These are phyloP conservation scores for Syncephalastrum monosporum DNA, from an alignment of 371 early-diverging fungal genomes.

Conservation along the genomic window DNA sequence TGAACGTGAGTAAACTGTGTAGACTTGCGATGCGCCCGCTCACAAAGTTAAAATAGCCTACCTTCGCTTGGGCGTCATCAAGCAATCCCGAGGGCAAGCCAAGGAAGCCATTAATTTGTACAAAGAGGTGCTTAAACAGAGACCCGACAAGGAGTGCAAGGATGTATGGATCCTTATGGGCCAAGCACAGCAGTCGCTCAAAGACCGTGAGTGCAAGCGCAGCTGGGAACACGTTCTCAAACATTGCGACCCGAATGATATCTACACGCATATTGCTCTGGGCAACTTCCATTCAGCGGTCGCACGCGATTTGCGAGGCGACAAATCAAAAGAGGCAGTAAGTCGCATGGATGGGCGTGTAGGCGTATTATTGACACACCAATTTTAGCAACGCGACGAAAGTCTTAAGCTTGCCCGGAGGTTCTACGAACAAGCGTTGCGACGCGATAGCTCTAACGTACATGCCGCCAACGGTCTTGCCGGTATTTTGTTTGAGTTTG, in stretches of 20 bases:
- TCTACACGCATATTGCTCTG: constrained; percentile 76
- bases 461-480: constrained; percentile 82
- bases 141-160: constrained; percentile 63
- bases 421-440: constrained; percentile 80
- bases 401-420: constrained; percentile 74
- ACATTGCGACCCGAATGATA: constrained; percentile 76
- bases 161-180: constrained; percentile 77
- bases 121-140: constrained; percentile 64
- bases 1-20: constrained; percentile 42
- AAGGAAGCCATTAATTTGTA: constrained; percentile 65
- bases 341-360: constrained; percentile 16
- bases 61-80: constrained; percentile 78
- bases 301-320: constrained; percentile 52
- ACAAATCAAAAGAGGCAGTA: constrained; percentile 29
- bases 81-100: constrained; percentile 44
- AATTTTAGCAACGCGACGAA: constrained; percentile 32
- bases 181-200: constrained; percentile 54
- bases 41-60: constrained; percentile 42
- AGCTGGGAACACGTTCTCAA: constrained; percentile 78
- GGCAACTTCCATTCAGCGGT: constrained; percentile 80
- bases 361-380: not conserved
- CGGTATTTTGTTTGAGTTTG: constrained; percentile 77
- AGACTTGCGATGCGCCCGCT: not conserved
- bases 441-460: constrained; percentile 67
- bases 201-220: constrained; percentile 64